Evolutionary conservation across 2,329 filamentous ascomycete genomes (phyloP), one percentile per base, ranked within the genome.

Genomic region (Calonectria fujianensis): DNA sequence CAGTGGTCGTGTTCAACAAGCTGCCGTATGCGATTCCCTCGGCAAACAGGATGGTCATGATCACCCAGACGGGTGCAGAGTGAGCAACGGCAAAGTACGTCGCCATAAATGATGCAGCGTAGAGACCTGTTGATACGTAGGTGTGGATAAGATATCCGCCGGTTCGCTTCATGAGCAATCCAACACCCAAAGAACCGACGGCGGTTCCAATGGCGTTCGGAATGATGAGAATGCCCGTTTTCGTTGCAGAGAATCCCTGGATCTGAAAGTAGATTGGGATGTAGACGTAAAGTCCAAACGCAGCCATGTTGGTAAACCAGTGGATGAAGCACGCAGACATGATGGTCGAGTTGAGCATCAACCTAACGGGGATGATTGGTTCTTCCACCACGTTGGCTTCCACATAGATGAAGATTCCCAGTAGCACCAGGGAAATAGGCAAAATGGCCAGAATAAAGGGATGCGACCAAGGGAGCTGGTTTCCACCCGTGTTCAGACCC

Each of bases 331-430:
- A 63, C 14, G 57, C 57, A 29, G 57, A 63, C 57, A 63, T 11
- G 7, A 63, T 39, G n/a, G 57, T 63, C n/a, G 57, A 63, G 57
- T 63, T 63, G 8, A 63, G 35, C 57, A 63, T 63, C 35, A 63
- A 3, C 14, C 57, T 41, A 91, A 63, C 57, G 3, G 57, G 57
- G 10, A 63, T 63, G 35, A 63, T 63, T 1, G 57, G 57, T 6
- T 63, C 57, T 37, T 41, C 11, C 14, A 63, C 57, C 24, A 63
- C 3, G 11, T 63, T 63, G 24, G 57, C 57, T 45, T 63, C 57
- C 11, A 63, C 57, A 29, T 45, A 63, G 16, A 63, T 63, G 37
- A 63, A 63, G 24, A 63, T 27, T 29, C 57, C 57, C 37, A 63
- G 16, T 8, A 63, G 24, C 13, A 41, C 57, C 37, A 63, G 37